Percentiles rank a stretch among this genome's conserved stretches.
These are phyloP conservation scores for Apostasia shenzhenica DNA, from an alignment of 106 monocot genomes.

Conservation along the genomic window DNA sequence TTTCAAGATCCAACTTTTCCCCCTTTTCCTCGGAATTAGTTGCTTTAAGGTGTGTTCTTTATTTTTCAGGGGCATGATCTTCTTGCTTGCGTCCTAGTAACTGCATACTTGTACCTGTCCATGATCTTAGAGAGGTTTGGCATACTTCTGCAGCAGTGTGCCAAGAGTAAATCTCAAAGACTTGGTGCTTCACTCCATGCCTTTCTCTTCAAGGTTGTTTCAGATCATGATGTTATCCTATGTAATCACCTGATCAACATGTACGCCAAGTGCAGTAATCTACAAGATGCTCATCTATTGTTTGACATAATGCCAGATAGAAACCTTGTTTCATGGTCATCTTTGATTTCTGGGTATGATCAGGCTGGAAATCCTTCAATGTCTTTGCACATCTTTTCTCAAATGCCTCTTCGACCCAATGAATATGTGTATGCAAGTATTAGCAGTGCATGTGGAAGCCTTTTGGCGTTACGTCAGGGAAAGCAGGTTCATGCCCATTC, in stretches of 20 bases:
- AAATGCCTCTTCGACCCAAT: conserved; percentile 39
- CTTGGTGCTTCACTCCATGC: conserved; percentile 31
- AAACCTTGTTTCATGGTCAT: conserved; percentile 56
- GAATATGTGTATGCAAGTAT: conserved; percentile 53
- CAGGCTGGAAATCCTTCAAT: conserved; percentile 22
- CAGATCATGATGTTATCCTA: conserved; percentile 22
- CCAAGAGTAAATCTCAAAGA: conserved; percentile 14
- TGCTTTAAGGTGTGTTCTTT: not conserved
- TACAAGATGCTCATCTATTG: conserved; percentile 23
- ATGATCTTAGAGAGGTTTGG: conserved; percentile 25
- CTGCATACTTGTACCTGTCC: not conserved
- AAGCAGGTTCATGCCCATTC: conserved; percentile 44
- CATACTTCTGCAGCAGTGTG: conserved; percentile 34
- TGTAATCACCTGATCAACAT: conserved; percentile 57
- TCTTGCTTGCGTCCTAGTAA: too few species aligned
- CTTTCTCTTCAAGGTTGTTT: conserved; percentile 23
- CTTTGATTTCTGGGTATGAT: conserved; percentile 42
- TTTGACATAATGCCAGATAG: conserved; percentile 32
- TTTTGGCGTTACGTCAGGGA: conserved; percentile 17
- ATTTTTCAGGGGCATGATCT: not conserved
- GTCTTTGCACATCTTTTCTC: conserved; percentile 32
- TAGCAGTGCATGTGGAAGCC: conserved; percentile 34
- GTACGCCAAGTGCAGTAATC: conserved; percentile 42
- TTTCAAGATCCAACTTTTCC: too few species aligned
- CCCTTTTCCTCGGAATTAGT: too few species aligned